Evolutionary conservation across 2,329 filamentous ascomycete genomes (phyloP), one percentile per base, ranked within the genome.

Genomic region (Paraconiothyrium brasiliense): DNA sequence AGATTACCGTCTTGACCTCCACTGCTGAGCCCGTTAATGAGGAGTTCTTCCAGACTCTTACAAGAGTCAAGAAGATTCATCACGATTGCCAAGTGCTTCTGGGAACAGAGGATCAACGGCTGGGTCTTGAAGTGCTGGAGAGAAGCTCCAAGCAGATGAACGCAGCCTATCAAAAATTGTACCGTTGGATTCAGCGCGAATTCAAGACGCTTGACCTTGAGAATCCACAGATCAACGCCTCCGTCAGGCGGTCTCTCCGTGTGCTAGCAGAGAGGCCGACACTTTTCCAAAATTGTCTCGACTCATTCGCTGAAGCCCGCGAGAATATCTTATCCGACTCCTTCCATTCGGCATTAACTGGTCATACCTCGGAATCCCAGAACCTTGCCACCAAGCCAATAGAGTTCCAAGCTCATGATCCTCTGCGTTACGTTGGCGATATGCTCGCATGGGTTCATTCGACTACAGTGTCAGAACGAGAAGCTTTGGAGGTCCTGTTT

Each of bases 371-470:
- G 0, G 83, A 84, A 30, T 84, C 85, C 48, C 87, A 91, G 64
- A 81, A 82, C 27, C 85, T 77, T 44, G 70, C 72, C 20, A 76
- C 86, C 2, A 97, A 98, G 74, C 94, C 95, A 0, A 99, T 99
- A 66, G 94, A 99, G 75, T 87, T 98, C 70, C 91, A 90, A 11
- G 94, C 95, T 0, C 94, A 98, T 75, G 95, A 99, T 73, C 90
- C 93, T 1, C 81, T 98, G 30, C 89, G 95, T 22, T 98, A 98
- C 76, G 89, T 96, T 2, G 93, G 95, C 57, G 95, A 99, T 75
- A 99, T 99, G 94, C 85, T 99, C 14, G 95, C 95, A 5, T 99
- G 95, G 95, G 89, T 91, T 6, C 95, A 99, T 76, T 97, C 95
- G 0, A 92, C 94, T 2, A 90, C 94, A 0, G 95, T 99, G 0